These are phyloP conservation scores for Vigna unguiculata DNA, from an alignment of 306 rosid genomes.

Conservation along the genomic window DNA sequence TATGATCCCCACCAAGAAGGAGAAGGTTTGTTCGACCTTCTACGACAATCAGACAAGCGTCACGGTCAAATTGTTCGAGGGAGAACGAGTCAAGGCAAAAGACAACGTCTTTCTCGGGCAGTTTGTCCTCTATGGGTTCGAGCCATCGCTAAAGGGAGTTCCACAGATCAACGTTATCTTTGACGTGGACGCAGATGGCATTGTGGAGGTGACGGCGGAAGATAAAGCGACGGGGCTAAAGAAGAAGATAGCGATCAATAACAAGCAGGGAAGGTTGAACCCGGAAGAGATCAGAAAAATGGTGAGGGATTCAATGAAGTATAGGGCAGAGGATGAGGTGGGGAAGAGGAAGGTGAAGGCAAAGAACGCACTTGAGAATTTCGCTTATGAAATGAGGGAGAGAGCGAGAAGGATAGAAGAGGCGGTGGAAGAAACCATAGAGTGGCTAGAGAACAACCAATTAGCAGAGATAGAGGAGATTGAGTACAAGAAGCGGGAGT, in stretches of 20 bases:
- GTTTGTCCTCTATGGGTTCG: slow-evolving; percentile 36
- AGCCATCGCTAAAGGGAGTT: slow-evolving; percentile 10
- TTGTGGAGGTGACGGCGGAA: slow-evolving; percentile 42
- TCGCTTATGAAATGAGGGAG: slow-evolving; percentile 44
- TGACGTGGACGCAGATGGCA: slow-evolving; percentile 49
- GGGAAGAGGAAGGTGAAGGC: slow-evolving; percentile 49
- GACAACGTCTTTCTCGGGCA: slow-evolving; percentile 48
- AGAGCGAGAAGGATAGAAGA: slow-evolving; percentile 41
- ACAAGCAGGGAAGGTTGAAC: slow-evolving; percentile 50
- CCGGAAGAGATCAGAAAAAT: slow-evolving; percentile 47
- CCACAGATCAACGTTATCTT: slow-evolving; percentile 43
- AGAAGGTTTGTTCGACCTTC: slow-evolving; percentile 33
- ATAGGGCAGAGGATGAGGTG: slow-evolving; percentile 46
- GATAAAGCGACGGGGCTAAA: slow-evolving; percentile 36
- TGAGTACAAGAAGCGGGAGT: slow-evolving; percentile 48
- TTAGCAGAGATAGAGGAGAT: slow-evolving; percentile 54
- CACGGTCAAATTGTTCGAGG: slow-evolving; percentile 49
- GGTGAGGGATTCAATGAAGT: slow-evolving; percentile 46
- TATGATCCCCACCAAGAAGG: slow-evolving; percentile 49
- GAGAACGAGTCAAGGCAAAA: slow-evolving; percentile 39
- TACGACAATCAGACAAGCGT: slow-evolving; percentile 26
- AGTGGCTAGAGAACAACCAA: slow-evolving; percentile 56
- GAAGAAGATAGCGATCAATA: slow-evolving; percentile 42
- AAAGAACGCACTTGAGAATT: slow-evolving; percentile 49
- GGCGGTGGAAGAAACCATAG: slow-evolving; percentile 46